Conservation (phyloP, 2,329 filamentous ascomycete species). For the Didymella pinodella region DNA sequence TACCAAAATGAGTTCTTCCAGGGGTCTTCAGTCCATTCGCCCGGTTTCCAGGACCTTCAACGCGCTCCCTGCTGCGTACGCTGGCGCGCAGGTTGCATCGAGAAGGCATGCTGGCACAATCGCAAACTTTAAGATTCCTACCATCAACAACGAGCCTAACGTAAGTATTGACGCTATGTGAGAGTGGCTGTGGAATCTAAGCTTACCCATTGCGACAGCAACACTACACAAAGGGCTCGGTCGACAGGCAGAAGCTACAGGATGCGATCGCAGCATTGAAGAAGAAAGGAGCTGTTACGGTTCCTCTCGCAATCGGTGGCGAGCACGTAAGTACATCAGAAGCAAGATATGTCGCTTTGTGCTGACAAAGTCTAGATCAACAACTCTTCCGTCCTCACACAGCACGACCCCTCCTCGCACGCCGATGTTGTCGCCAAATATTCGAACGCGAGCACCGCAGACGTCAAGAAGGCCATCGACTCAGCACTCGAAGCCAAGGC, state of each 20-base stretch:
- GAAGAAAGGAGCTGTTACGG: conserved; percentile 73
- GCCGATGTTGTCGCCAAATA: conserved; percentile 79
- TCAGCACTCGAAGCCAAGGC: conserved; percentile 85
- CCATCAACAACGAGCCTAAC: conserved; percentile 93
- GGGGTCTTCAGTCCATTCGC: conserved; percentile 41
- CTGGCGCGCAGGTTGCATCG: conserved; percentile 35
- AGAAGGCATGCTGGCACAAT: conserved; percentile 63
- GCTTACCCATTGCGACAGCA: conserved; percentile 65
- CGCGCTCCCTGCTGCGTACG: conserved; percentile 32
- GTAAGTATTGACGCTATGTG: conserved; percentile 61
- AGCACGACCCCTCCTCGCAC: conserved; percentile 86
- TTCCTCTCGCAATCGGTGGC: conserved; percentile 85
- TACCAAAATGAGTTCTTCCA: conserved; percentile 45
- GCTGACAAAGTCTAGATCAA: conserved; percentile 63
- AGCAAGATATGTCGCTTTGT: conserved; percentile 4
- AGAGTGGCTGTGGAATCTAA: neutral
- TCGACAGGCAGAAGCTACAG: conserved; percentile 77
- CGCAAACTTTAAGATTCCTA: conserved; percentile 86
- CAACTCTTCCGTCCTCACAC: conserved; percentile 70
- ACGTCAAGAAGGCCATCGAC: conserved; percentile 82
- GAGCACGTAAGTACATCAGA: conserved; percentile 67
- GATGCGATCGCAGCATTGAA: conserved; percentile 75
- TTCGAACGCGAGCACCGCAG: conserved; percentile 77
- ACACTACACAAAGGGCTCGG: conserved; percentile 84
- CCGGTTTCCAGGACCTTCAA: conserved; percentile 41